Conservation (phyloP, 345 rosid genomes). For the Eucalyptus curtisii region DNA sequence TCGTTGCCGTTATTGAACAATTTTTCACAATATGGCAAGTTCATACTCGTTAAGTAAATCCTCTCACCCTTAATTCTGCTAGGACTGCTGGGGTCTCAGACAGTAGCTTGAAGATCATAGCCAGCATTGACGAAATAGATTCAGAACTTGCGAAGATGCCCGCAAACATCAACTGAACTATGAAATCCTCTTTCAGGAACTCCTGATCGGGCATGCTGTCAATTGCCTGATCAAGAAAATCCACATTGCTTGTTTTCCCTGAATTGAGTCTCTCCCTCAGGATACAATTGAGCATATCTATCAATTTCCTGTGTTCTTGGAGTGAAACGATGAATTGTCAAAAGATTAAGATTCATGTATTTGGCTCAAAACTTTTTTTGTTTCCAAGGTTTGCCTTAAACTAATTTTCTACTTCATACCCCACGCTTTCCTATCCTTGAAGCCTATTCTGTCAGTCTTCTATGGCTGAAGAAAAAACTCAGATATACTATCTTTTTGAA, state of each 20-base stretch:
- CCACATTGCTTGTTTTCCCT: neutral
- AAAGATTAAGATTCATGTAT: neutral
- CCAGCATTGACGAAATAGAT: neutral
- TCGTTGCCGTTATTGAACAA: neutral
- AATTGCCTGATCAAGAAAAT: constrained; percentile 1
- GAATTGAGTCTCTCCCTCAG: neutral
- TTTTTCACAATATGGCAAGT: neutral
- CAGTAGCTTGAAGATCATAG: neutral
- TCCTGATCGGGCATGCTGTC: constrained; percentile 1
- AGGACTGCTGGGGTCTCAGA: neutral
- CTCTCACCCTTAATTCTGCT: neutral
- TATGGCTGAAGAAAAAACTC: too few relatives aligned
- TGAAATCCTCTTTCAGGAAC: constrained; percentile 8
- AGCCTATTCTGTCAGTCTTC: too few relatives aligned
- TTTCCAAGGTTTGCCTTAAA: too few relatives aligned
- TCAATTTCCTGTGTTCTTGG: neutral
- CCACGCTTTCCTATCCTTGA: too few relatives aligned
- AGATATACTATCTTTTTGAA: too few relatives aligned
- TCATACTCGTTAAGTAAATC: neutral
- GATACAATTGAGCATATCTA: neutral
- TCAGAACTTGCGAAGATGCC: constrained; percentile 2
- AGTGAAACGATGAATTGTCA: neutral
- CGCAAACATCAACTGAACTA: neutral
- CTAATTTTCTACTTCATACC: too few relatives aligned
- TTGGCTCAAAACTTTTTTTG: neutral